Base-by-base conservation (phyloP, 2,329 filamentous ascomycete genomes). In the Colletotrichum sp. region DNA sequence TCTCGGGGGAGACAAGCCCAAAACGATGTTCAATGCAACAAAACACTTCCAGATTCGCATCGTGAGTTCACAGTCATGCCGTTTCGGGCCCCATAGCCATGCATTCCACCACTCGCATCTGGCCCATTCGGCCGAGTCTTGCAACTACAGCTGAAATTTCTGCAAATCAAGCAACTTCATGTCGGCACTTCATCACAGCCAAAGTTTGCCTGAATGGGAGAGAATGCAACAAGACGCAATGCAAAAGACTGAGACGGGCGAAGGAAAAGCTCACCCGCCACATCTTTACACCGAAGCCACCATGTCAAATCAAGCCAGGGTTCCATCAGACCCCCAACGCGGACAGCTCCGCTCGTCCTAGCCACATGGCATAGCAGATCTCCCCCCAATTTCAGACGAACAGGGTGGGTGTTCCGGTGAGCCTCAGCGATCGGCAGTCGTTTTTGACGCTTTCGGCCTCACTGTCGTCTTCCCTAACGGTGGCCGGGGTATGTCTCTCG, bases 311-410 rank as follows among this genome's bases (percentile, higher is more conserved):
- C 8, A 32, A 1, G 0, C 16, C 13, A 21, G 59, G 59, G 59
- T 63, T 13, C 12, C 18, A 63, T 64, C 21, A 15, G 13, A 6
- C n/a, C 30, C 59, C 60, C 32, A 64, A 64, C 21, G 15, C 32
- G 60, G 60, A 28, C 26, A 64, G 60, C 60, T 64, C 60, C 60
- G 60, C 34, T 64, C 30, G 60, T 62, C 59, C 30, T n/a, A 30
- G 59, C 24, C 55, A 52, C 44, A 52, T 52, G 44, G 44, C 44
- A 21, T 21, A 8, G 30, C 28, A 30, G 59, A 63, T 64, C 60
- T 21, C 7, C 32, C 12, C 18, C 30, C 32, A 39, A 59, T 21
- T 24, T 62, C 28, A 62, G 59, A 39, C 32, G 30, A 39, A 39
- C n/a, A 44, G 32, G 30, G 28, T 64, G 60, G 60, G 32, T 64